A percentile compares a stretch with the other conserved stretches of the same genome.
Conservation (phyloP, 495 filamentous ascomycete genomes). For the Penicillium antarcticum region DNA sequence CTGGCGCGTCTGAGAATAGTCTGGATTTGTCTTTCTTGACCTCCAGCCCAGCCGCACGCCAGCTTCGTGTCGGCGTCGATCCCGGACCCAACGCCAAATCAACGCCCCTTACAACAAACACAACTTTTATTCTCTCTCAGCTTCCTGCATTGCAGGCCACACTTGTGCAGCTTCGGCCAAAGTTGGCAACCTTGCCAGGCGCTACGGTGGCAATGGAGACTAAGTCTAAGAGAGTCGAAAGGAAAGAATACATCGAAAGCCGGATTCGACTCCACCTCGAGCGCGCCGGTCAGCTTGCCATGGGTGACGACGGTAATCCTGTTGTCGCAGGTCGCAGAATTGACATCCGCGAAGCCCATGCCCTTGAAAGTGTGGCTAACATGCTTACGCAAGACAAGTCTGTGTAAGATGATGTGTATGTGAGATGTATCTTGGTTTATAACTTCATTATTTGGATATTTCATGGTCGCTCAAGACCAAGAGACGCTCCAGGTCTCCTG, state of each 20-base stretch:
- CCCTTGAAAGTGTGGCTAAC: constrained; percentile 42
- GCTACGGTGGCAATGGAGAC: constrained; percentile 28
- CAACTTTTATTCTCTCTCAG: constrained; percentile 77
- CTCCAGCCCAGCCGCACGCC: constrained; percentile 39
- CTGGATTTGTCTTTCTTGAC: constrained; percentile 54
- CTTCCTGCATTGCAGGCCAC: constrained; percentile 71
- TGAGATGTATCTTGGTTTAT: constrained; percentile 2
- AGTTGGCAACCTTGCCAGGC: constrained; percentile 51
- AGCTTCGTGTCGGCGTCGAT: constrained; percentile 43
- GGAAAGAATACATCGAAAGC: constrained; percentile 74
- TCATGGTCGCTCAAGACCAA: constrained; percentile 31
- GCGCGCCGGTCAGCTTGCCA: constrained; percentile 39
- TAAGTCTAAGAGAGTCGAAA: constrained; percentile 47
- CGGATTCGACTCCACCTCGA: constrained; percentile 51
- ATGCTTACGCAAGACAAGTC: constrained; percentile 38
- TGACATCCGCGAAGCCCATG: constrained; percentile 42
- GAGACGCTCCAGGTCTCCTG: constrained; percentile 61
- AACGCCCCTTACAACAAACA: constrained; percentile 63
- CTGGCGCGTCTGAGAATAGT: constrained; percentile 8
- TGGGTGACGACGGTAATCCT: constrained; percentile 35
- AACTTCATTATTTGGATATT: constrained; percentile 9
- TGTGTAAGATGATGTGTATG: constrained; percentile 3
- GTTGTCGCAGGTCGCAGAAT: constrained; percentile 41
- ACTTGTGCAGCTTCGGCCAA: constrained; percentile 58
- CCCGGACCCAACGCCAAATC: constrained; percentile 34